These are phyloP conservation scores for Trametes cinnabarina DNA, from an alignment of 768 basidiomycete genomes.

Conservation along the genomic window DNA sequence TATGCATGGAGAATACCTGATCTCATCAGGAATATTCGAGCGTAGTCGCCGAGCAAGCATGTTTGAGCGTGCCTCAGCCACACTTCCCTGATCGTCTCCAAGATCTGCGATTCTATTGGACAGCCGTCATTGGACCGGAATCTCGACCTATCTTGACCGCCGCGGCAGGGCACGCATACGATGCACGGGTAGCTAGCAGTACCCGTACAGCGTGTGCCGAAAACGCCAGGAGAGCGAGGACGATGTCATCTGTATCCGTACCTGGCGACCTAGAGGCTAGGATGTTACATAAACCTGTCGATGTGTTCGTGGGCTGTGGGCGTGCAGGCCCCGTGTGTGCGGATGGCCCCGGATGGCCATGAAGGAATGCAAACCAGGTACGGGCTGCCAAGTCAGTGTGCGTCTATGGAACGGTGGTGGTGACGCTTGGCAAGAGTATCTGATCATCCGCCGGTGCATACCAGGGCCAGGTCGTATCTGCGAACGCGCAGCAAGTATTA, in stretches of 20 bases:
- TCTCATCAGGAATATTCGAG: not conserved
- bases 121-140: not conserved
- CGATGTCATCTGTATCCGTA: not conserved
- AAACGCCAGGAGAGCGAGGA: not conserved
- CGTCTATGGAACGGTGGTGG: not conserved
- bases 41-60: not conserved
- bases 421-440: not conserved
- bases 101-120: slow-evolving; percentile 4
- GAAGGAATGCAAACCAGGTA: slow-evolving; percentile 1
- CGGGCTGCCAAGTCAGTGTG: not conserved
- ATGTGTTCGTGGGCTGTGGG: not conserved
- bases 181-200: too few species aligned
- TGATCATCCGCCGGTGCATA: not conserved
- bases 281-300: not conserved
- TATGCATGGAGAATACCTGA: too few species aligned
- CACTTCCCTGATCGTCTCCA: not conserved
- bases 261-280: not conserved
- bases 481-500: too few species aligned
- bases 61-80: slow-evolving; percentile 16
- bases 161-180: too few species aligned
- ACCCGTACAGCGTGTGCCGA: not conserved
- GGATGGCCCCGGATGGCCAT: not conserved
- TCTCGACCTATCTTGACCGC: too few species aligned
- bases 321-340: not conserved
- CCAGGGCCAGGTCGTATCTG: too few species aligned